These are phyloP conservation scores for Royoungia palumana DNA, from an alignment of 768 basidiomycete genomes.

Conservation along the genomic window DNA sequence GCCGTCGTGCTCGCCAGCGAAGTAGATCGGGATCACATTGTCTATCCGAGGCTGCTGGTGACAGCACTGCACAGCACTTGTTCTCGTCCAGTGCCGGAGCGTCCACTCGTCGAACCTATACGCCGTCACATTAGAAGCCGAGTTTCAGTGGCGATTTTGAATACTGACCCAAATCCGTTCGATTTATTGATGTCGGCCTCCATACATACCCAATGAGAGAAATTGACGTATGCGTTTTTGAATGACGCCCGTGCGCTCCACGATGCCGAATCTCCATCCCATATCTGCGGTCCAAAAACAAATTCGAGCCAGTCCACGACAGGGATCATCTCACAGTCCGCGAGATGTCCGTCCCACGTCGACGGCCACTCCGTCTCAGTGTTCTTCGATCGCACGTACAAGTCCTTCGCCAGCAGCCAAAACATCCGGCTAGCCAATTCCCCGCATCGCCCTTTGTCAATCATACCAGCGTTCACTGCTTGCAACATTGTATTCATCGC, in stretches of 20 bases:
- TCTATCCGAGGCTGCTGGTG: no score
- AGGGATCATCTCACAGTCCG: slow-evolving; percentile 4
- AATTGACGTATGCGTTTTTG: neutral
- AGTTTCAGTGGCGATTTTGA: no score
- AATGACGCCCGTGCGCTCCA: neutral
- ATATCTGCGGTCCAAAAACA: neutral
- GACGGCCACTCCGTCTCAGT: neutral
- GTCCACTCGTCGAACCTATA: no score
- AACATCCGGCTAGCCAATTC: neutral
- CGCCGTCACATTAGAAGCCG: no score
- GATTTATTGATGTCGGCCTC: neutral
- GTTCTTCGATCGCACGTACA: neutral
- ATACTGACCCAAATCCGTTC: no score
- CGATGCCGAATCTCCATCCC: no score
- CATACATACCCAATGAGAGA: neutral
- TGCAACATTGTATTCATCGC: neutral
- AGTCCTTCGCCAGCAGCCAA: neutral
- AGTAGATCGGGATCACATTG: no score
- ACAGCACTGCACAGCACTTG: no score
- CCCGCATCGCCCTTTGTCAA: neutral
- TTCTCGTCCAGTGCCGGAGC: no score
- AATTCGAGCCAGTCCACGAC: neutral
- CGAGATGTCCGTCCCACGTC: neutral
- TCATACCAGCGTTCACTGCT: neutral
- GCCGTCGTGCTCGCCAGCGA: no score